These are phyloP conservation scores for Russula olivacea DNA, from an alignment of 768 basidiomycete species.

Conservation along the genomic window DNA sequence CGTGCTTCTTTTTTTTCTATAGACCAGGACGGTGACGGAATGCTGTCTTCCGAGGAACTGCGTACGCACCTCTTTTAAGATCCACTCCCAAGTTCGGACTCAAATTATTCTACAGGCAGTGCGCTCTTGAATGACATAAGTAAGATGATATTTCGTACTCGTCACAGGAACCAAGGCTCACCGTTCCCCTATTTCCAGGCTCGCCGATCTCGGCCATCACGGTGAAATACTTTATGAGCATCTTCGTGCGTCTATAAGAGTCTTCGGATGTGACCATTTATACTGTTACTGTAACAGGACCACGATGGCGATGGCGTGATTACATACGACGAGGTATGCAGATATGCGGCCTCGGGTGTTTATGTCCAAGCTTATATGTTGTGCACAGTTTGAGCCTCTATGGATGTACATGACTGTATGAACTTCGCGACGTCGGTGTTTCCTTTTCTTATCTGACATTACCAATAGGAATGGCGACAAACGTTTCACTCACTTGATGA, in stretches of 20 bases:
- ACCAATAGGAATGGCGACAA: slow-evolving; percentile 5
- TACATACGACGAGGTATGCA: slow-evolving; percentile 6
- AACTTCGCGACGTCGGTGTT: background rate
- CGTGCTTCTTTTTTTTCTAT: too few relatives aligned
- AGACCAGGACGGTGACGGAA: slow-evolving; percentile 9
- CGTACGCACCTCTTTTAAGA: slow-evolving; percentile 2
- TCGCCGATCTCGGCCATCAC: background rate
- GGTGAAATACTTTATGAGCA: slow-evolving; percentile 14
- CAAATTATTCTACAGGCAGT: background rate
- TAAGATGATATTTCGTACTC: background rate
- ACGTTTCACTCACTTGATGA: slow-evolving; percentile 7
- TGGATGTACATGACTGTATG: slow-evolving; percentile 13
- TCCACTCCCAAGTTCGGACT: background rate
- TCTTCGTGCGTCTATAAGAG: slow-evolving; percentile 3
- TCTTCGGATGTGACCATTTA: background rate
- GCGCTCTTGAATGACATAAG: slow-evolving; percentile 8
- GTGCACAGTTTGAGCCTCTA: slow-evolving; percentile 5
- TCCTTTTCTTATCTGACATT: slow-evolving; percentile 1
- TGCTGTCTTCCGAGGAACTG: slow-evolving; percentile 5
- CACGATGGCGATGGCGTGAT: slow-evolving; percentile 4
- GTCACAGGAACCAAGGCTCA: background rate
- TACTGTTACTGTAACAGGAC: slow-evolving; percentile 6
- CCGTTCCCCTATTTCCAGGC: background rate
- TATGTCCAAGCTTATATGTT: background rate
- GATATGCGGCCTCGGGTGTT: background rate